These are phyloP conservation scores for Candida sanyiensis DNA, from an alignment of 805 yeast genomes.

Conservation along the genomic window DNA sequence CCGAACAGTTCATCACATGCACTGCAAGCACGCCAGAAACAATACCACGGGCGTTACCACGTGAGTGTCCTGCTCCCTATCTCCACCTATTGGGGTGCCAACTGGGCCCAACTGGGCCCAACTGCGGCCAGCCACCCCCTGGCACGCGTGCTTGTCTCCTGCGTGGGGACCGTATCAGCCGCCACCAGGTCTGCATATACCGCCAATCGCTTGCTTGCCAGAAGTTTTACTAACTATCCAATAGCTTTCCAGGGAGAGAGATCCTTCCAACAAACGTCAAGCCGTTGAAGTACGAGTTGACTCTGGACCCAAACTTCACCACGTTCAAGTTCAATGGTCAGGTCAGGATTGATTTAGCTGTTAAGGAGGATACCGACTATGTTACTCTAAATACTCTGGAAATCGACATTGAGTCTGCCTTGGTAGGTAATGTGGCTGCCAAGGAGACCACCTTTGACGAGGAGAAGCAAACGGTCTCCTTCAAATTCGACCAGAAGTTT, in stretches of 20 bases:
- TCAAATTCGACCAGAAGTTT: conserved; percentile 46
- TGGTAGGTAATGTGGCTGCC: conserved; percentile 33
- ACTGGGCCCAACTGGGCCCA: too few relatives aligned
- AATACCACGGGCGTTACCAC: conserved; percentile 5
- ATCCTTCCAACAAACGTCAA: conserved; percentile 57
- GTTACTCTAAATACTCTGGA: conserved; percentile 61
- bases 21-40: conserved; percentile 8
- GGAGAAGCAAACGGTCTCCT: conserved; percentile 57
- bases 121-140: too few relatives aligned
- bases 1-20: conserved; percentile 1
- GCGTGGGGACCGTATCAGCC: neutral
- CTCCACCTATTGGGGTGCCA: too few relatives aligned
- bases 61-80: conserved; percentile 1
- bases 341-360: conserved; percentile 48
- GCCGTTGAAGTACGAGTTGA: conserved; percentile 70
- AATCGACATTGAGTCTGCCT: conserved; percentile 51
- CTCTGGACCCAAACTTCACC: conserved; percentile 54
- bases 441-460: conserved; percentile 35
- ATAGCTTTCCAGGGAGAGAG: conserved; percentile 32
- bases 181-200: neutral
- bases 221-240: conserved; percentile 9
- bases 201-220: too few relatives aligned
- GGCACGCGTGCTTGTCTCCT: too few relatives aligned
- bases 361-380: conserved; percentile 40
- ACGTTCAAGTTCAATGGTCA: conserved; percentile 55